Evolutionary conservation across 768 basidiomycete genomes (phyloP).

Genomic region (Podaxis pistillaris): DNA sequence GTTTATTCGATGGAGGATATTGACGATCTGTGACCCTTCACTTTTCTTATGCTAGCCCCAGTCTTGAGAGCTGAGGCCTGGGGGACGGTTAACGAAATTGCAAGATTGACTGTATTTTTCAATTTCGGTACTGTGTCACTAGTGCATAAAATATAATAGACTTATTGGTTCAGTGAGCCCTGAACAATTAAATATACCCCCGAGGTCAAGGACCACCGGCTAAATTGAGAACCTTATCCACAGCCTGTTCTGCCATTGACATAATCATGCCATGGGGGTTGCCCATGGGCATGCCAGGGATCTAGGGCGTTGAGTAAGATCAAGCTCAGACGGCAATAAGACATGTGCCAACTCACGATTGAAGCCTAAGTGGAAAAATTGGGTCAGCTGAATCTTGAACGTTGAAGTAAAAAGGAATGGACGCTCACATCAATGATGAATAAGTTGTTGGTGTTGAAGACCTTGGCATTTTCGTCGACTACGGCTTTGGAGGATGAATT

Average conservation of each 20-base stretch:
- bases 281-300: constrained; percentile 9
- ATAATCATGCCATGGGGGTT: constrained; percentile 12
- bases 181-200: background rate
- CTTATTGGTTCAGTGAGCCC: too few species aligned
- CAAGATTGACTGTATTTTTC: too few species aligned
- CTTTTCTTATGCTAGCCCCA: too few species aligned
- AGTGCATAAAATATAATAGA: too few species aligned
- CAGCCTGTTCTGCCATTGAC: constrained; percentile 11
- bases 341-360: background rate
- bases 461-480: constrained; percentile 58
- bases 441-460: constrained; percentile 46
- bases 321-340: background rate
- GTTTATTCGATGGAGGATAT: background rate
- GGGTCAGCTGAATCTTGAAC: background rate
- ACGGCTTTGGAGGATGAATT: constrained; percentile 27
- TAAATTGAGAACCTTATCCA: constrained; percentile 7
- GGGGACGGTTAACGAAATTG: too few species aligned
- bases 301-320: background rate
- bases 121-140: too few species aligned
- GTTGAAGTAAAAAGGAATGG: background rate
- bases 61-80: too few species aligned
- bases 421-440: constrained; percentile 48
- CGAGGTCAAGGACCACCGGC: constrained; percentile 4
- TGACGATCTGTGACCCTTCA: background rate
- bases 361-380: constrained; percentile 5